Percentiles rank a stretch among this genome's conserved stretches.
These are phyloP conservation scores for Pelargonium australe DNA, from an alignment of 441 rosid species.

Conservation along the genomic window DNA sequence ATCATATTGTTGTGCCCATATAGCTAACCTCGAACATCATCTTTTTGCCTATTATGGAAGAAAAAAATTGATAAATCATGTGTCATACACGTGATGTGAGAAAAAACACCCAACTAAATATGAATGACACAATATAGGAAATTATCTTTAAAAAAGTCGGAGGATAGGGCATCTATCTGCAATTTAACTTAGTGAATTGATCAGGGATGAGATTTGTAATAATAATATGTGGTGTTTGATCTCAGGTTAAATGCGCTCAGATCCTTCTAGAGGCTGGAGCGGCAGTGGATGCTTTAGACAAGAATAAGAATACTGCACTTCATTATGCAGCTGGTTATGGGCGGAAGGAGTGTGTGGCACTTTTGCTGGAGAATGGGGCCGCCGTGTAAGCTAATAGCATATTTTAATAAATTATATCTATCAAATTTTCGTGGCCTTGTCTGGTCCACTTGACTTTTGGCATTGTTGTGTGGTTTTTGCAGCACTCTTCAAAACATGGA, in stretches of 20 bases:
- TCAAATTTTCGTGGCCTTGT: background rate
- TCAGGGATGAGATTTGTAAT: background rate
- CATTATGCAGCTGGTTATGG: conserved; percentile 99
- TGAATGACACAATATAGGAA: no score
- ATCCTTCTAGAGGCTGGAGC: conserved; percentile 85
- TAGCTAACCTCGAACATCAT: no score
- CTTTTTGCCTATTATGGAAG: no score
- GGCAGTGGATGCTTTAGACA: conserved; percentile 84
- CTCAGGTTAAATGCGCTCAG: conserved; percentile 82
- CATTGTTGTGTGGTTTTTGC: conserved; percentile 16
- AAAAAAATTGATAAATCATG: no score
- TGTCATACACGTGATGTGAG: no score
- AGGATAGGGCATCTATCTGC: no score
- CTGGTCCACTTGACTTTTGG: background rate
- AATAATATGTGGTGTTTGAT: background rate
- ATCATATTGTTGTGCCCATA: no score
- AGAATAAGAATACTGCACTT: conserved; percentile 91
- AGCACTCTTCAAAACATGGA: conserved; percentile 93
- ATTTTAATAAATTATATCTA: background rate
- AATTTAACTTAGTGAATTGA: background rate
- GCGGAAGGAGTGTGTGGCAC: conserved; percentile 89
- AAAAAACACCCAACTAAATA: no score
- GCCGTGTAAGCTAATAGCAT: conserved; percentile 72
- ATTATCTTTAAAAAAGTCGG: no score
- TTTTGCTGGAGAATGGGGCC: conserved; percentile 81